Percentiles rank a stretch among this genome's conserved stretches.
Conservation (phyloP, 2,329 filamentous ascomycete species). For the Alternaria infectoria region DNA sequence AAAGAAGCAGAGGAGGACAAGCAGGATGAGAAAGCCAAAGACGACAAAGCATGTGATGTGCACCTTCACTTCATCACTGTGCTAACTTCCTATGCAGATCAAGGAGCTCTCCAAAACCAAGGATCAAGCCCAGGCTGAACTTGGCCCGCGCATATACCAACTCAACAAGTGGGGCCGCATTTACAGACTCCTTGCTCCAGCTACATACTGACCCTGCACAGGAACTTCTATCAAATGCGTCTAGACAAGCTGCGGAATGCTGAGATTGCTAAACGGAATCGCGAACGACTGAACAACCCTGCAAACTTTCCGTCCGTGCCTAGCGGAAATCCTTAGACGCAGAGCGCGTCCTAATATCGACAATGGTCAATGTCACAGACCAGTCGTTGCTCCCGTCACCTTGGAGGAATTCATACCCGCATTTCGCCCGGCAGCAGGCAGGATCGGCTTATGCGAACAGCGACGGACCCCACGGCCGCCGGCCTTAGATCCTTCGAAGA, state of each 20-base stretch:
- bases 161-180: constrained; percentile 71
- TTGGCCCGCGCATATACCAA: constrained; percentile 80
- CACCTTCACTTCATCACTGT: background rate
- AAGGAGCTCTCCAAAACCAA: constrained; percentile 57
- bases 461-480: constrained; percentile 26
- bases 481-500: constrained; percentile 27
- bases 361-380: background rate
- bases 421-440: constrained; percentile 16
- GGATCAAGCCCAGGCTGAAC: constrained; percentile 58
- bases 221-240: constrained; percentile 85
- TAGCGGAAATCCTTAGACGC: constrained; percentile 55
- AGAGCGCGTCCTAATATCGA: background rate
- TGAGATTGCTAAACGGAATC: constrained; percentile 81
- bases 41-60: constrained; percentile 59
- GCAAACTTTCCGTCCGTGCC: constrained; percentile 86
- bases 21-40: constrained; percentile 69
- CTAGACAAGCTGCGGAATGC: constrained; percentile 77
- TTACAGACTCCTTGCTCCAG: background rate
- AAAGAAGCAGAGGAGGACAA: constrained; percentile 69
- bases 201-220: constrained; percentile 44
- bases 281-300: constrained; percentile 79
- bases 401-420: background rate
- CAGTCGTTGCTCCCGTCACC: background rate
- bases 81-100: constrained; percentile 43
- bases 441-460: constrained; percentile 18